Evolutionary conservation across 2,329 filamentous ascomycete species (phyloP), one percentile per base, ranked within the genome.

Genomic region (Knufia fluminis): DNA sequence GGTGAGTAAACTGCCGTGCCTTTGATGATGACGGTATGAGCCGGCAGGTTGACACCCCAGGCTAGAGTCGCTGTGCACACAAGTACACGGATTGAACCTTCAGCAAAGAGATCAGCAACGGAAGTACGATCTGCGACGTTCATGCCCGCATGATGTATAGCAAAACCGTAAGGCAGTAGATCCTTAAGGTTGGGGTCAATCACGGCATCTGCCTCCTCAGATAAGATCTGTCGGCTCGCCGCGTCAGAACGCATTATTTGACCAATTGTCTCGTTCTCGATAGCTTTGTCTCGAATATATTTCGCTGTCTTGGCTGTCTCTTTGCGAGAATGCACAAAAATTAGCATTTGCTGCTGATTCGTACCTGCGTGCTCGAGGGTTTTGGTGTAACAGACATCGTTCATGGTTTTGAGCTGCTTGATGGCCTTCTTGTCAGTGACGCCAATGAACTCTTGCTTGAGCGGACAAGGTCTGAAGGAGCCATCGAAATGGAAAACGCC

Each of bases 331-430:
- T 98, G 94, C 4, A 98, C 92, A 63, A 98, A 98, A 52, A 98
- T 95, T 33, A 98, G 80, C 90, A 98, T 96, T 67, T 98, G 92
- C 61, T 98, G 95, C 55, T 86, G 82, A 62, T 94, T 85, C 52
- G 85, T 83, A 4, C 92, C 92, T 24, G 96, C 91, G 63, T 97
- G 91, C 67, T 98, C 92, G 48, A 98, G 79, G 23, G 96, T 90
- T 68, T 98, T 98, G 56, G 83, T 94, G 67, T 98, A 98, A 51
- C 89, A 96, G 48, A 98, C 90, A 60, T 98, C 92, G 63, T 98
- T 98, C 92, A 98, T 98, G 1, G 86, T 94, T 75, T 97, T 96
- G 48, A 98, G 74, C 66, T 98, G 92, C 70, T 97, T 98, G 70
- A 98, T 98, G 4, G 92, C 86, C 66, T 97, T 97, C 71, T 92